These are phyloP conservation scores for Populus euphratica DNA, from an alignment of 345 rosid species.

Conservation along the genomic window DNA sequence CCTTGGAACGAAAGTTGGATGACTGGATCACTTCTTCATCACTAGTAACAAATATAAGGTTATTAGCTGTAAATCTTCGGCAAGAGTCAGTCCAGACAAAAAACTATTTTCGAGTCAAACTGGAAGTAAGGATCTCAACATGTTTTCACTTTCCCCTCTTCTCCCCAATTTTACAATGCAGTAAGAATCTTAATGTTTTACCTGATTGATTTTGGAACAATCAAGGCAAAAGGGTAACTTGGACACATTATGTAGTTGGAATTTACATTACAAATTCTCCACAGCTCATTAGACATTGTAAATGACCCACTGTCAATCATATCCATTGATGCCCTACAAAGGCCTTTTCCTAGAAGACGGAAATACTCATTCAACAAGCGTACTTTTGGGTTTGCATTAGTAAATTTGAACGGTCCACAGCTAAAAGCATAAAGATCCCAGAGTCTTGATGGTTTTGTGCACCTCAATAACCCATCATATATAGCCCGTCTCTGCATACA, in stretches of 20 bases:
- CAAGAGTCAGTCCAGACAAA: not conserved
- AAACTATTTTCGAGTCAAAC: constrained; percentile 3
- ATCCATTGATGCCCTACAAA: constrained; percentile 52
- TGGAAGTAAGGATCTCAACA: constrained; percentile 1
- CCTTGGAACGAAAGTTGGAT: constrained; percentile 79
- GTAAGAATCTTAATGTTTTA: constrained; percentile 31
- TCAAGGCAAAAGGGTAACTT: constrained; percentile 85
- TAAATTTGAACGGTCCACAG: constrained; percentile 67
- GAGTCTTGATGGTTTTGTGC: constrained; percentile 60
- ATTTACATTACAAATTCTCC: constrained; percentile 85
- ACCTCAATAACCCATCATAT: constrained; percentile 56
- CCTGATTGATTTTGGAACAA: constrained; percentile 84
- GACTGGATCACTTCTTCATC: constrained; percentile 85
- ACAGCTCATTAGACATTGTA: constrained; percentile 63
- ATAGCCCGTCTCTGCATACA: constrained; percentile 63
- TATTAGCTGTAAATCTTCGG: constrained; percentile 15
- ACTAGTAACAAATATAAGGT: constrained; percentile 39
- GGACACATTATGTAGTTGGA: constrained; percentile 62
- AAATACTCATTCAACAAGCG: constrained; percentile 87
- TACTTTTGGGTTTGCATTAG: constrained; percentile 68
- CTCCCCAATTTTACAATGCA: not conserved
- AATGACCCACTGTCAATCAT: constrained; percentile 71
- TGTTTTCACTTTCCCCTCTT: not conserved
- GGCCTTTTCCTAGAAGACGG: constrained; percentile 74
- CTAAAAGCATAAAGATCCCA: constrained; percentile 88